Evolutionary conservation across 441 rosid species (phyloP).

Genomic region (Breynia disticha): DNA sequence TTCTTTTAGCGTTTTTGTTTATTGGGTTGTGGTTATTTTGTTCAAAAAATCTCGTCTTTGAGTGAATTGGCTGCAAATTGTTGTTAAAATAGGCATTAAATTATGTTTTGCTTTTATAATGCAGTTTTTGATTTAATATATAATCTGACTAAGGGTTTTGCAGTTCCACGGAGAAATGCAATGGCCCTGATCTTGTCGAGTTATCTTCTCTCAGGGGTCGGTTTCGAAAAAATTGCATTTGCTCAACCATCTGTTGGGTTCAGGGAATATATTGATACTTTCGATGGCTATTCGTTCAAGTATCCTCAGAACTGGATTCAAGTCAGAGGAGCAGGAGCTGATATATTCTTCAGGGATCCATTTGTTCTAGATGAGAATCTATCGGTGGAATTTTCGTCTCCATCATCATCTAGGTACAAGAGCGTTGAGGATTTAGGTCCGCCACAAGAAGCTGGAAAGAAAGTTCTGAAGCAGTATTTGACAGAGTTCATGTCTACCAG

Average conservation of each 20-base stretch:
- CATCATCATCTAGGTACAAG: conserved; percentile 72
- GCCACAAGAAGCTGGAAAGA: conserved; percentile 75
- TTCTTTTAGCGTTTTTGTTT: too few relatives aligned
- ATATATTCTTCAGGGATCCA: conserved; percentile 91
- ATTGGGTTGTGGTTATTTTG: too few relatives aligned
- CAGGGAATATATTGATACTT: conserved; percentile 74
- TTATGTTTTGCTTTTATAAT: conserved; percentile 17
- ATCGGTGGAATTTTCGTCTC: conserved; percentile 82
- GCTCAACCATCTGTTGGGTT: conserved; percentile 45
- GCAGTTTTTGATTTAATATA: conserved; percentile 20
- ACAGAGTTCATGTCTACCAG: conserved; percentile 97
- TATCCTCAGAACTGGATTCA: conserved; percentile 91
- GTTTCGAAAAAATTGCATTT: conserved; percentile 21
- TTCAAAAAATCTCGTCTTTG: too few relatives aligned
- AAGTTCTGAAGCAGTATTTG: conserved; percentile 69
- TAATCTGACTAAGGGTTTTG: conserved; percentile 64
- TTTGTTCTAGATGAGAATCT: conserved; percentile 76
- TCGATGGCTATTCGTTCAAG: conserved; percentile 85
- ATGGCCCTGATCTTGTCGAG: conserved; percentile 51
- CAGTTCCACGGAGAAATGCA: conserved; percentile 73
- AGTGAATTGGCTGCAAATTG: too few relatives aligned
- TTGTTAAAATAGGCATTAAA: too few relatives aligned
- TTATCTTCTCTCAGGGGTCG: conserved; percentile 30
- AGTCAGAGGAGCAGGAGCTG: conserved; percentile 89
- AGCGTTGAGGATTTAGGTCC: conserved; percentile 81